Base-by-base conservation (phyloP, 1,284 basidiomycete species). In the Wolfiporia cocos region DNA sequence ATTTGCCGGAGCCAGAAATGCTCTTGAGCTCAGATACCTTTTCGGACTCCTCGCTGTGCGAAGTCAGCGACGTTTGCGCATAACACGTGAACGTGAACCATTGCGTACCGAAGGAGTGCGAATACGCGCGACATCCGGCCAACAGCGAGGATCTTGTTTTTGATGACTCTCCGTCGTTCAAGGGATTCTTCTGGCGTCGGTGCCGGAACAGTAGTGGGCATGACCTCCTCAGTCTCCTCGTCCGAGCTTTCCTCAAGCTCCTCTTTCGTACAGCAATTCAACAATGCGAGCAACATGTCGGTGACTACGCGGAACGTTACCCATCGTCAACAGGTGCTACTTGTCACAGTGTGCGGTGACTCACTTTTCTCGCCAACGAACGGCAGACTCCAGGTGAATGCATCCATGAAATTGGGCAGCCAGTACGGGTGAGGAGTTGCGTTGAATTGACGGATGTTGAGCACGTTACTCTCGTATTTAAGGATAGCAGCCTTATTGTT, bases 321-420 rank as follows among this genome's bases (percentile, higher is more conserved):
- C 36, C 20, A 18, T 44, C 11, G 23, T 43, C 40, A 29, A 38
- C 11, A 30, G 47, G 34, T 35, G 36, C 35, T 24, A 28, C 35
- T 37, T 18, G 21, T 18, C 34, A 14, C 9, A 28, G 18, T 15
- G 19, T 29, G 15, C n/a, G 11, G 3, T 44, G 2, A 71, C 82
- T 53, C 49, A 93, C 90, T 95, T 70, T 96, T 96, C 64, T 96
- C 93, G 46, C 92, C 95, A 2, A 99, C 96, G 60, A 99, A 99
- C 0, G 95, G 96, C 52, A 99, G 67, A 73, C 88, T 92, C 96
- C 96, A 99, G 1, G 95, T 98, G 64, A 99, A 99, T 29, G 91
- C 95, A 61, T 99, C 92, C 89, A 98, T 97, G 56, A 98, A 98
- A 68, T 98, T 99, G 2, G 95, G 95, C 31, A 99, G 69, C 82